Percentiles rank a stretch among this genome's conserved stretches.
Conservation (phyloP, 768 basidiomycete genomes). For the Kwoniella sp. region DNA sequence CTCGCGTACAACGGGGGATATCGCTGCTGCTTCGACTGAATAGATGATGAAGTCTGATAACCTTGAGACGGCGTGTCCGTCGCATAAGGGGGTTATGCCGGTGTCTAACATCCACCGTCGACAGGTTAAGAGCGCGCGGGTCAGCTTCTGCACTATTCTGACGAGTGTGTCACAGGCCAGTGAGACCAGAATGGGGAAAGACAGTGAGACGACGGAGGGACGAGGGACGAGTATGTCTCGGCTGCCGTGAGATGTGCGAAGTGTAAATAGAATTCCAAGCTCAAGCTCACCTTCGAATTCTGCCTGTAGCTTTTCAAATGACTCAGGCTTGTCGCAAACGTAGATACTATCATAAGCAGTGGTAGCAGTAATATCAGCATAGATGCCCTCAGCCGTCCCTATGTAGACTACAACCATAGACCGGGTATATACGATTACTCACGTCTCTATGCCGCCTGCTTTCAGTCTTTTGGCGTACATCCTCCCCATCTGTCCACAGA, state of each 20-base stretch:
- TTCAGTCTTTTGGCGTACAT: constrained; percentile 86
- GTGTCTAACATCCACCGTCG: too few relatives aligned
- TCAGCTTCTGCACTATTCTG: too few relatives aligned
- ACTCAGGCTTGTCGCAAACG: constrained; percentile 81
- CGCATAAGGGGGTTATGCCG: constrained; percentile 65
- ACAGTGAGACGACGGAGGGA: too few relatives aligned
- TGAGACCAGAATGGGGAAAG: too few relatives aligned
- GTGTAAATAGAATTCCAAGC: too few relatives aligned
- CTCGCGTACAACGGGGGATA: constrained; percentile 76
- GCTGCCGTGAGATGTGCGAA: too few relatives aligned
- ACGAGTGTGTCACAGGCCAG: too few relatives aligned
- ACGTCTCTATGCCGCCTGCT: constrained; percentile 84
- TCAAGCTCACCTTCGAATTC: constrained; percentile 65
- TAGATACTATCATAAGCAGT: constrained; percentile 76
- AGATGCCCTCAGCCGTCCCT: too few relatives aligned
- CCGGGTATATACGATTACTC: constrained; percentile 29
- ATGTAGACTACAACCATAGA: too few relatives aligned
- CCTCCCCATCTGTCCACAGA: constrained; percentile 67
- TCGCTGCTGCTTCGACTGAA: constrained; percentile 88
- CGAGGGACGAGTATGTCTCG: too few relatives aligned
- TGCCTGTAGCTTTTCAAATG: constrained; percentile 65
- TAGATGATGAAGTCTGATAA: constrained; percentile 92
- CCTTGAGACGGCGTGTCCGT: constrained; percentile 86
- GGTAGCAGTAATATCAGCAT: background rate
- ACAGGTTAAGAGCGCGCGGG: too few relatives aligned